Conservation (phyloP, 129 eudicot genomes). For the Flaveria trinervia region DNA sequence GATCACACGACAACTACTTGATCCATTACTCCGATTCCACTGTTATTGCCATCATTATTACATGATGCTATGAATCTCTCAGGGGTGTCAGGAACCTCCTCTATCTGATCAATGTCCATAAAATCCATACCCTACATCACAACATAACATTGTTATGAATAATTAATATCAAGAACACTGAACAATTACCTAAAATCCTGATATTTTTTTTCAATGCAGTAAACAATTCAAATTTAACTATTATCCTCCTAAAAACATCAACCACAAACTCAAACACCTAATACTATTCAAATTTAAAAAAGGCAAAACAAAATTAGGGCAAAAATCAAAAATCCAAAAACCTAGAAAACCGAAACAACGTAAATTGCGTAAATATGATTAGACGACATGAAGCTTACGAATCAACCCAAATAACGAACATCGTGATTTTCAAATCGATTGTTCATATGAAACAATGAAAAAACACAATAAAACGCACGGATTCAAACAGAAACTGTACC, state of each 20-base stretch:
- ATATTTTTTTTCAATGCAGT: no score
- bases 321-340: background rate
- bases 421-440: background rate
- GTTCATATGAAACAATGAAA: background rate
- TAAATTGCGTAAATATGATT: background rate
- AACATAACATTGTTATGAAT: background rate
- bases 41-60: constrained; percentile 24
- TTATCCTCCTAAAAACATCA: background rate
- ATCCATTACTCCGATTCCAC: constrained; percentile 27
- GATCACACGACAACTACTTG: constrained; percentile 32
- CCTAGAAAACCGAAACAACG: background rate
- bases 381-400: background rate
- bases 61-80: constrained; percentile 41
- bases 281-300: background rate
- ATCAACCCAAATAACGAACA: background rate
- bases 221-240: no score
- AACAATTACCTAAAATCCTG: background rate
- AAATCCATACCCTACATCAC: constrained; percentile 62
- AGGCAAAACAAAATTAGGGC: background rate
- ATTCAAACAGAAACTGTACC: constrained; percentile 14
- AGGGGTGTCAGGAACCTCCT: constrained; percentile 82
- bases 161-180: background rate
- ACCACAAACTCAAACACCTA: constrained; percentile 14
- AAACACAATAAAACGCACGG: background rate
- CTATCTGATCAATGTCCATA: constrained; percentile 64